phyloP scores from a whole-genome alignment of 192 early-diverging fungal species.

The Thamnidium elegans region DNA sequence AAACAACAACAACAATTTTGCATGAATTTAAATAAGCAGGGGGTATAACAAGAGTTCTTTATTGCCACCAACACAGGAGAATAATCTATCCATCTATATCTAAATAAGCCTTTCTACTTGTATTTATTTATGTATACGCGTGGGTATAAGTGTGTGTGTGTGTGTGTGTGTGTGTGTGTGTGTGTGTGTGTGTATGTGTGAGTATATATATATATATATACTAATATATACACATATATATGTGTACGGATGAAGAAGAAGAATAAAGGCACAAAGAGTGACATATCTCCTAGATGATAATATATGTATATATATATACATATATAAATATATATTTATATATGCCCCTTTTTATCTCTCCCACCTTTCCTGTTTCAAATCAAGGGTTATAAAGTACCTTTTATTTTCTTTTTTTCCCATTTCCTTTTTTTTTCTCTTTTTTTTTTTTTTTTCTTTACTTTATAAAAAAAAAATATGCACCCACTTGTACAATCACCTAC shows the following conservation, averaged over 20 bases:
- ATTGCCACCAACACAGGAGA: slow-evolving; percentile 14
- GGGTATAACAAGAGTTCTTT: slow-evolving; percentile 1
- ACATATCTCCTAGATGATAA: background rate
- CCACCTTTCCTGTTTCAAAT: background rate
- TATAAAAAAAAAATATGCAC: background rate
- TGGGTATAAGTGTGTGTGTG: too few species aligned
- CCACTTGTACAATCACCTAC: background rate
- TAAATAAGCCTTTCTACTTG: background rate
- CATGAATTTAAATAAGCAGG: slow-evolving; percentile 16
- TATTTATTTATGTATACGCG: too few species aligned
- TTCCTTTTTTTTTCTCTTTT: background rate
- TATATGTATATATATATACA: slow-evolving; percentile 1
- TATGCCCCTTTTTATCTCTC: background rate
- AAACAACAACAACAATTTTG: slow-evolving; percentile 5
- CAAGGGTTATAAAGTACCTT: too few species aligned
- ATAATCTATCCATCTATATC: background rate
- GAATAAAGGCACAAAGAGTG: too few species aligned
- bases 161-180: too few species aligned
- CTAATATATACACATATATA: too few species aligned
- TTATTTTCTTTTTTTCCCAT: background rate
- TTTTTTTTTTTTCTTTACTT: background rate
- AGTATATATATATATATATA: too few species aligned
- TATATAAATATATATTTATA: slow-evolving; percentile 2
- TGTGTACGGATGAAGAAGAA: too few species aligned
- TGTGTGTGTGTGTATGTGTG: too few species aligned